Base-by-base conservation (phyloP, 495 filamentous ascomycete genomes). In the Penicillium diatomitis region DNA sequence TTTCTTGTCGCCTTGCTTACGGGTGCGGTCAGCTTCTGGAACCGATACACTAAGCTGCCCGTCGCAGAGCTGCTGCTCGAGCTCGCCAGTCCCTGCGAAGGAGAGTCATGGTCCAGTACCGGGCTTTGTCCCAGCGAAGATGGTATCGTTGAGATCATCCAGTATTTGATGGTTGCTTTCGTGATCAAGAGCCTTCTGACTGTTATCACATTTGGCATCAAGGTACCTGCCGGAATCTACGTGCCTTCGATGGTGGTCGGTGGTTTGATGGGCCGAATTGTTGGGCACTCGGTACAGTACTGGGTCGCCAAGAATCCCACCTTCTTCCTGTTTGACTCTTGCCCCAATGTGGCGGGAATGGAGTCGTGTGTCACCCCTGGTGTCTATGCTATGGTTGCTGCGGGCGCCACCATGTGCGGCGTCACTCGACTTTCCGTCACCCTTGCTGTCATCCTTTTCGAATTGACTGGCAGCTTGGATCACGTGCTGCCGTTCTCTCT, bases 231-330 rank as follows among this genome's bases (percentile, higher is more conserved):
- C 3, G 92, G 92, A 32, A 96, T 98, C 51, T 98, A 97, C 56
- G 90, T 98, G 0, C 92, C 92, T 4, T 94, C 88, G 55, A 98
- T 98, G 92, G 92, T 98, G 32, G 88, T 96, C 41, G 92, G 92
- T 49, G 92, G 92, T 61, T 72, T 98, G 37, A 83, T 95, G 74
- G 92, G 92, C 32, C 85, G 92, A 3, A 80, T 89, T 10, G 81
- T 96, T 44, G 92, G 92, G 1, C 90, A 96, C 60, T 54, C 81
- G 7, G 84, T 95, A 0, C 92, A 98, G 61, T 92, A 88, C 66
- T 63, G 86, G 39, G 87, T 86, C 8, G 71, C 88, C 43, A 77
- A 78, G 40, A 86, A 85, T 58, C 86, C 90, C 0, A 68, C 79
- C 46, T 84, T 80, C 48, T 67, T 78, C 30, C 66, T 95, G 8